Percentiles rank a stretch among this genome's conserved stretches.
phyloP scores from a whole-genome alignment of 257 asterid species.

The Fraxinus quadrangulata region DNA sequence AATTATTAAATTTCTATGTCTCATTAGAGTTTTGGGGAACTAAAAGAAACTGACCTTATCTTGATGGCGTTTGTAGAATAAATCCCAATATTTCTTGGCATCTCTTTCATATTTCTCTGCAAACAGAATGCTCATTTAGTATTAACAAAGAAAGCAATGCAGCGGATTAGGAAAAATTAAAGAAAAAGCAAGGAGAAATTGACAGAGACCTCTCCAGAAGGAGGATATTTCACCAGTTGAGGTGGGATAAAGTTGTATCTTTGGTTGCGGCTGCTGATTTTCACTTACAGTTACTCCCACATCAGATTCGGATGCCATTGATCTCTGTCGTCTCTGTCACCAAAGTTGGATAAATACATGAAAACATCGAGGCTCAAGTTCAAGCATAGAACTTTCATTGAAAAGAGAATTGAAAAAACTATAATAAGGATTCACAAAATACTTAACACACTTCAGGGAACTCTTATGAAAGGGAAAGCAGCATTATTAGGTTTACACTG shows the following conservation, averaged over 20 bases:
- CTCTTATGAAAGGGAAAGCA: background rate
- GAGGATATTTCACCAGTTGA: conserved; percentile 78
- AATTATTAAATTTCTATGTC: conserved; percentile 7
- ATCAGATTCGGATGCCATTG: conserved; percentile 41
- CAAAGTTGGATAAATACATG: background rate
- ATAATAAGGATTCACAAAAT: conserved; percentile 3
- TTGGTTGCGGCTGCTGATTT: conserved; percentile 40
- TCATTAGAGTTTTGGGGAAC: conserved; percentile 7
- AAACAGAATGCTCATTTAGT: conserved; percentile 18
- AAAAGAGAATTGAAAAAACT: background rate
- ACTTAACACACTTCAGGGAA: background rate
- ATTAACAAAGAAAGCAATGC: background rate
- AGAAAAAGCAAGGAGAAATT: conserved; percentile 10
- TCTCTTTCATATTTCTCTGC: conserved; percentile 90
- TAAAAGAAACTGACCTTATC: conserved; percentile 62
- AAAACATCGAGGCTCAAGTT: background rate
- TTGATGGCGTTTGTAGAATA: conserved; percentile 90
- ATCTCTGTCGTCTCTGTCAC: conserved; percentile 15
- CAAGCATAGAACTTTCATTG: conserved; percentile 13
- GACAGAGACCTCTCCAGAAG: conserved; percentile 76
- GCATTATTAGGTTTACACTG: background rate
- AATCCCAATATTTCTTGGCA: conserved; percentile 95
- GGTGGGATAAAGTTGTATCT: conserved; percentile 76
- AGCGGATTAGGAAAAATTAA: conserved; percentile 3
- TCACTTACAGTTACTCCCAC: conserved; percentile 27